These are phyloP conservation scores for Saururus chinensis DNA, from an alignment of 164 flowering plant genomes.

Conservation along the genomic window DNA sequence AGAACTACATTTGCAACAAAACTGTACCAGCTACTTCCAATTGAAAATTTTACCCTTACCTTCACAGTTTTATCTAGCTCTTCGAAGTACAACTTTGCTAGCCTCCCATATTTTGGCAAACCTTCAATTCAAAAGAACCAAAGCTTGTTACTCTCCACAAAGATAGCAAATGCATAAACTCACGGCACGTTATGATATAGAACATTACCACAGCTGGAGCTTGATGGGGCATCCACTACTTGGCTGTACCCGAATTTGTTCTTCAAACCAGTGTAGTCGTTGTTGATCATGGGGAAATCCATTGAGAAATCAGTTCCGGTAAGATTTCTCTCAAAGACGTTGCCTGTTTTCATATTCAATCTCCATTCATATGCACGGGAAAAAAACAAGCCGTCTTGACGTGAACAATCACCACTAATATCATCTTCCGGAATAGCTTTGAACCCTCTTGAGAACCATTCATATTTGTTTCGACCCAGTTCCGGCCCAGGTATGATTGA, in stretches of 20 bases:
- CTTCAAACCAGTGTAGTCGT: constrained; percentile 21
- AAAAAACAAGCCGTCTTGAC: constrained; percentile 21
- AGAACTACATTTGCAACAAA: background rate
- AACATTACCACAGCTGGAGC: constrained; percentile 34
- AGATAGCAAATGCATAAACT: too few relatives aligned
- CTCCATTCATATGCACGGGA: constrained; percentile 42
- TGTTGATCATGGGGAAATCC: constrained; percentile 54
- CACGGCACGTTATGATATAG: too few relatives aligned
- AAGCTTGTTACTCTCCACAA: background rate
- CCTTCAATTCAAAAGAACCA: constrained; percentile 13
- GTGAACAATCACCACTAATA: background rate
- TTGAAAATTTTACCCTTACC: constrained; percentile 3
- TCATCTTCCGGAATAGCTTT: constrained; percentile 11
- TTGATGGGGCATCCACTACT: constrained; percentile 29
- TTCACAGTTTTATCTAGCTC: constrained; percentile 4
- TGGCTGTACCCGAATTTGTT: constrained; percentile 44
- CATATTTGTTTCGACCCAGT: constrained; percentile 29
- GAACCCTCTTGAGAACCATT: constrained; percentile 48
- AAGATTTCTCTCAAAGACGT: constrained; percentile 35
- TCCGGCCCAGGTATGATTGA: constrained; percentile 63
- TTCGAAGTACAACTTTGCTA: constrained; percentile 44
- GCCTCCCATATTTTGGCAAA: constrained; percentile 38
- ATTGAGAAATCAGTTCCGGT: constrained; percentile 27
- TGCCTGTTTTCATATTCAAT: constrained; percentile 39
- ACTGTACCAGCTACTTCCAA: too few relatives aligned